A percentile compares a stretch with the other conserved stretches of the same genome.
Evolutionary conservation across 352 stramenopile genomes (phyloP).

Genomic region (Globisporangium perplexum): DNA sequence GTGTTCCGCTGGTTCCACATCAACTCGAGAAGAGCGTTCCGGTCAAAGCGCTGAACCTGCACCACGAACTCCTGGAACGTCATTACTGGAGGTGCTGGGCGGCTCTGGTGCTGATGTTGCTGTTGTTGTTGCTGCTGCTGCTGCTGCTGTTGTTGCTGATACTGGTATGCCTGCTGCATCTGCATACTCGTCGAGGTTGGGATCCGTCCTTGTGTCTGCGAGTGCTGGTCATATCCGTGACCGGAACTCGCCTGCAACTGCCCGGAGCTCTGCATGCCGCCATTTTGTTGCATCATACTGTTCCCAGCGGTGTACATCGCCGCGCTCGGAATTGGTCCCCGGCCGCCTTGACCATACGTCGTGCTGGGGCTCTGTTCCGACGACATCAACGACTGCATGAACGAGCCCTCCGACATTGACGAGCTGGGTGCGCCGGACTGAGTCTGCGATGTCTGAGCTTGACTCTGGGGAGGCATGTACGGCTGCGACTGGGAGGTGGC

Average conservation of each 20-base stretch:
- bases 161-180: slow-evolving; percentile 15
- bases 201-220: not conserved
- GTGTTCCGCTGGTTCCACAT: slow-evolving; percentile 66
- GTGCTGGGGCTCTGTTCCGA: slow-evolving; percentile 18
- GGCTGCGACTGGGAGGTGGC: not conserved
- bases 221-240: slow-evolving; percentile 6
- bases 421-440: not conserved
- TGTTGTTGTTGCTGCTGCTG: slow-evolving; percentile 26
- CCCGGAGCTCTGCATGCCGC: slow-evolving; percentile 2
- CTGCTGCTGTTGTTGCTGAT: slow-evolving; percentile 25
- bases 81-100: slow-evolving; percentile 9
- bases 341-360: slow-evolving; percentile 12
- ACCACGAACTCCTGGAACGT: slow-evolving; percentile 58
- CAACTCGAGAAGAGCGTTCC: slow-evolving; percentile 58
- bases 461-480: slow-evolving; percentile 3
- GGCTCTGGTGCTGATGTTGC: slow-evolving; percentile 21
- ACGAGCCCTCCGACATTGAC: slow-evolving; percentile 21
- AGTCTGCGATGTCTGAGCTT: not conserved
- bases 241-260: not conserved
- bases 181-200: slow-evolving; percentile 9
- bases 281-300: too few species aligned
- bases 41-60: slow-evolving; percentile 67
- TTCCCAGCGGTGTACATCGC: too few species aligned
- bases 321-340: not conserved
- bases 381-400: slow-evolving; percentile 32